A percentile compares a stretch with the other conserved stretches of the same genome.
phyloP scores from a whole-genome alignment of 116 monocot species.

The Papilionanthe hybrid region DNA sequence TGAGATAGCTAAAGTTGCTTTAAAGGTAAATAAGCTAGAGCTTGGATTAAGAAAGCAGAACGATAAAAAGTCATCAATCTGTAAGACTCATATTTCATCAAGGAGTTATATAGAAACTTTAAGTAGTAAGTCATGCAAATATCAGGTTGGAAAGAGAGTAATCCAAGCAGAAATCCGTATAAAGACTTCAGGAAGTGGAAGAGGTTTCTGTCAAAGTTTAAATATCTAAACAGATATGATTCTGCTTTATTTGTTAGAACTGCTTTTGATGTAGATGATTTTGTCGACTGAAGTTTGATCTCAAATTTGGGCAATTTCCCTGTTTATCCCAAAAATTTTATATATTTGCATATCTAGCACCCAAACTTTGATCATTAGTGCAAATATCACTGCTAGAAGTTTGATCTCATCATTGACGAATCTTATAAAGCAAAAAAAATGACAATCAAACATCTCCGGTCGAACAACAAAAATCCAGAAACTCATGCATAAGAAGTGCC shows the following conservation, averaged over 20 bases:
- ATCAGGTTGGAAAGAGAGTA: constrained; percentile 36
- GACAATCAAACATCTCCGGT: too few species aligned
- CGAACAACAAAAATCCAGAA: too few species aligned
- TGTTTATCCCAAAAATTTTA: too few species aligned
- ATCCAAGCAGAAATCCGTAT: constrained; percentile 24
- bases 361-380: too few species aligned
- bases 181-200: background rate
- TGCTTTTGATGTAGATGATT: constrained; percentile 15
- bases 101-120: background rate
- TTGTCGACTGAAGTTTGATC: constrained; percentile 1
- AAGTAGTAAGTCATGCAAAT: background rate
- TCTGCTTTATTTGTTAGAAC: background rate
- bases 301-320: background rate
- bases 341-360: too few species aligned
- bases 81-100: background rate
- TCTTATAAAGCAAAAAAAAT: too few species aligned
- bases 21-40: background rate
- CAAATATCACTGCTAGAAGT: too few species aligned
- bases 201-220: constrained; percentile 7
- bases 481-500: too few species aligned
- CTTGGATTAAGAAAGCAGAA: background rate
- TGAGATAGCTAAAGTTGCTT: background rate
- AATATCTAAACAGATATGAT: background rate
- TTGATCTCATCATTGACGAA: too few species aligned
- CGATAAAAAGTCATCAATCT: background rate